phyloP scores from a whole-genome alignment of 2,329 filamentous ascomycete species.

The Fusarium sp. region DNA sequence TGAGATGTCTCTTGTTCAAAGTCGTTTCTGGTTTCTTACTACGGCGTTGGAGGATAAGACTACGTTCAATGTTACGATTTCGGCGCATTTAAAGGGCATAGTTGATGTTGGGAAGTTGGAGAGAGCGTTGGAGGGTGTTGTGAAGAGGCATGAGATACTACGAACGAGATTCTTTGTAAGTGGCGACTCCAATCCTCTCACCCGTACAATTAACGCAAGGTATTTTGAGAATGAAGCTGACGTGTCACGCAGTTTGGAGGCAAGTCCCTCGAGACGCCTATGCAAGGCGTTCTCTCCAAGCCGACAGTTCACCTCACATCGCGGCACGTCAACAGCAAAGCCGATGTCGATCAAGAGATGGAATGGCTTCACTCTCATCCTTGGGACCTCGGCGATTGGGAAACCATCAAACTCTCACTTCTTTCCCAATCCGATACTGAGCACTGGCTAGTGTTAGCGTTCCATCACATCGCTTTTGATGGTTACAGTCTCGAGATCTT shows the following conservation, averaged over 20 bases:
- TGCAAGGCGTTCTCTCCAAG: neutral
- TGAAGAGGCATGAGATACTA: neutral
- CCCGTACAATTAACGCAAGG: fast-evolving
- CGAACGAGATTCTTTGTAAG: slow-evolving; percentile 5
- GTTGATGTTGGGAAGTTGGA: neutral
- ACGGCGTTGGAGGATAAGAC: slow-evolving; percentile 1
- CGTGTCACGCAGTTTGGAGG: neutral
- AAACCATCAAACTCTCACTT: neutral
- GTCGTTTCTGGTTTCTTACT: slow-evolving; percentile 4
- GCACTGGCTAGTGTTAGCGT: neutral
- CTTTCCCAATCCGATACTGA: neutral
- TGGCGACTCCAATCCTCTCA: fast-evolving
- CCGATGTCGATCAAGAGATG: neutral
- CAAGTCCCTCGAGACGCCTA: neutral
- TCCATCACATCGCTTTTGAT: slow-evolving; percentile 4
- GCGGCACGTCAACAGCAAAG: neutral
- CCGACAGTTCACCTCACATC: neutral
- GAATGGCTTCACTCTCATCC: neutral
- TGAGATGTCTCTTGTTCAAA: slow-evolving; percentile 2
- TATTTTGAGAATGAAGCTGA: neutral
- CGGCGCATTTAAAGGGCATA: neutral
- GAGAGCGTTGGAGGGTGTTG: neutral
- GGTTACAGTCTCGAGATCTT: slow-evolving; percentile 1
- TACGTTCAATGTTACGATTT: slow-evolving; percentile 4
- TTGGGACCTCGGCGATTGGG: neutral